Base-by-base conservation (phyloP, 805 yeast genomes). In the Suhomyces sp. region DNA sequence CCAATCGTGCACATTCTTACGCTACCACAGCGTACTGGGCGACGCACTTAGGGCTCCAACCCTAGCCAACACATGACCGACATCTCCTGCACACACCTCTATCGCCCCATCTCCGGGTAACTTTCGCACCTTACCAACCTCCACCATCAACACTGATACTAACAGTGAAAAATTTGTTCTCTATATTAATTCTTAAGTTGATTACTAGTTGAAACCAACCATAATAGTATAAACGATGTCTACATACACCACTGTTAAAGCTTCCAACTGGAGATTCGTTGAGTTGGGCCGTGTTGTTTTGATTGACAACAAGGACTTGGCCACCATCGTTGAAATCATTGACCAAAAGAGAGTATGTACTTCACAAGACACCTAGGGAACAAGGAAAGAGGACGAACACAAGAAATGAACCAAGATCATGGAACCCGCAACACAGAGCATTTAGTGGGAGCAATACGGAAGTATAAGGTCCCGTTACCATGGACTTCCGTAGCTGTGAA, bases 281-380 rank as follows among this genome's bases (percentile, higher is more conserved):
- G 96, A 91, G 81, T 86, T 90, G 68, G 98, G 98, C 73, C 96
- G 99, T 79, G 86, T 93, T 69, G 96, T 90, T 71, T 83, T 91
- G 67, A 69, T 91, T 68, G 54, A 65, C 68, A 79, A 80, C 83
- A 78, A 83, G 73, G 86, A 88, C 75, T 81, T 93, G 68, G 99
- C 98, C 63, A 77, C 95, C 68, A 83, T 93, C 64, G 98, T 90
- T 65, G 98, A 93, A 81, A 87, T 93, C 77, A 86, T 93, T 68
- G 98, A 93, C 81, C 96, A 93, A 81, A 90, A 88, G 82, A 86
- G 96, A 78, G 98, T 25, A 25, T 14, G 28, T 25, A 25, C 28
- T 10, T n/a, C n/a, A n/a, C n/a, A n/a, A n/a, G n/a, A n/a, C n/a
- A n/a, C n/a, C n/a, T n/a, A n/a, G n/a, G n/a, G n/a, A n/a, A n/a